Evolutionary conservation across 495 filamentous ascomycete genomes (phyloP).

Genomic region (Wilcoxina mikolae): DNA sequence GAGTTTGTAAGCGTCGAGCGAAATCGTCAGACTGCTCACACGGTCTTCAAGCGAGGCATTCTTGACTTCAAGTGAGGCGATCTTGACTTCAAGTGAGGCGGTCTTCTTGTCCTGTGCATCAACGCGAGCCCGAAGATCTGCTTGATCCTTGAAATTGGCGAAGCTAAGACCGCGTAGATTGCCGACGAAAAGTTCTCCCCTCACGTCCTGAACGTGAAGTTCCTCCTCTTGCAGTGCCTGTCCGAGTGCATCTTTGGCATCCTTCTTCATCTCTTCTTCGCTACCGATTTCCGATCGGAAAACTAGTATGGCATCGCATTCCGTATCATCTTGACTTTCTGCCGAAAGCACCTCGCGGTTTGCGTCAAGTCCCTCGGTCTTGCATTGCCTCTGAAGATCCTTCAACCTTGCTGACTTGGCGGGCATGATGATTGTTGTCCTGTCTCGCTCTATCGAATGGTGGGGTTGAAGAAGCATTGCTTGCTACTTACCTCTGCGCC

Average conservation of each 20-base stretch:
- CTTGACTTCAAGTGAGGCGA: not conserved
- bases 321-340: not conserved
- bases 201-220: conserved; percentile 5
- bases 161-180: conserved; percentile 8
- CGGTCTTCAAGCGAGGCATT: not conserved
- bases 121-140: not conserved
- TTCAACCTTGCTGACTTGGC: not conserved
- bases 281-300: conserved; percentile 1
- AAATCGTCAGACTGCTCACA: not conserved
- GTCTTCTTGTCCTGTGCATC: not conserved
- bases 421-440: too few species aligned
- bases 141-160: not conserved
- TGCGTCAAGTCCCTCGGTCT: not conserved
- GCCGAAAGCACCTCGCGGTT: not conserved
- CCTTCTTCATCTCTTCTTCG: conserved; percentile 4
- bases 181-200: conserved; percentile 5
- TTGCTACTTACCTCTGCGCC: not conserved
- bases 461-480: not conserved
- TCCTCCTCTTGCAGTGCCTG: conserved; percentile 5
- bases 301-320: conserved; percentile 11
- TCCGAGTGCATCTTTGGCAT: conserved; percentile 6
- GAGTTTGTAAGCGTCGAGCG: not conserved
- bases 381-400: not conserved
- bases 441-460: not conserved
- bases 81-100: not conserved